Base-by-base conservation (phyloP, 371 early-diverging fungal species). In the Apophysomyces ossiformis region DNA sequence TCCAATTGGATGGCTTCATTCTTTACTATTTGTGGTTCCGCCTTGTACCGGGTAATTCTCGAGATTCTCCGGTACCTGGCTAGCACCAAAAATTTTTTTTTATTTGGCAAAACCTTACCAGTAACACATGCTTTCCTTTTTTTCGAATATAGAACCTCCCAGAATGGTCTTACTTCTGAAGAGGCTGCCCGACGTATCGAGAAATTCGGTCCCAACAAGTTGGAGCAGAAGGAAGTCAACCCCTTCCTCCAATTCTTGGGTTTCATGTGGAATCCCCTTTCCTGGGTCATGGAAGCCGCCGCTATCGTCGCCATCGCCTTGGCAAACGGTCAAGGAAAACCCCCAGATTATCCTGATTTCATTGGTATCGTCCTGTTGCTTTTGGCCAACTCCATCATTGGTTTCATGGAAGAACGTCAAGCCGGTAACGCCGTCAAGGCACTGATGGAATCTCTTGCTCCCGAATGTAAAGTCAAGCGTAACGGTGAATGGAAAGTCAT, bases 211-310 rank as follows among this genome's bases (percentile, higher is more conserved):
- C 69, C 63, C 65, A 90, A 90, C 82, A 81, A 81, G 63, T 84
- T 90, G 35, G 85, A 85, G 66, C 81, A 91, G 68, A 88, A 87
- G 83, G 88, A 88, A 78, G 74, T 83, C 67, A 92, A 88, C 80
- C 89, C 92, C 7, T 64, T 93, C 72, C 75, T 92, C 73, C 87
- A 89, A 84, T 95, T 95, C 82, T 81, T 93, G 66, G 82, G 89
- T 65, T 95, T 91, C 87, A 87, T 90, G 87, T 87, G 88, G 87
- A 87, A 87, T 67, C 88, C 90, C 58, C 82, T 90, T 37, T 87
- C 89, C 16, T 90, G 86, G 81, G 86, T 90, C 60, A 90, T 90
- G 87, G 90, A 90, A 71, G 85, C 86, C 45, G 90, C 89, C 44
- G 86, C 87, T 8, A 71, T 87, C 45, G 86, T 90, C 50, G 85